These are phyloP conservation scores for Lactarius hatsudake DNA, from an alignment of 768 basidiomycete species.

Conservation along the genomic window DNA sequence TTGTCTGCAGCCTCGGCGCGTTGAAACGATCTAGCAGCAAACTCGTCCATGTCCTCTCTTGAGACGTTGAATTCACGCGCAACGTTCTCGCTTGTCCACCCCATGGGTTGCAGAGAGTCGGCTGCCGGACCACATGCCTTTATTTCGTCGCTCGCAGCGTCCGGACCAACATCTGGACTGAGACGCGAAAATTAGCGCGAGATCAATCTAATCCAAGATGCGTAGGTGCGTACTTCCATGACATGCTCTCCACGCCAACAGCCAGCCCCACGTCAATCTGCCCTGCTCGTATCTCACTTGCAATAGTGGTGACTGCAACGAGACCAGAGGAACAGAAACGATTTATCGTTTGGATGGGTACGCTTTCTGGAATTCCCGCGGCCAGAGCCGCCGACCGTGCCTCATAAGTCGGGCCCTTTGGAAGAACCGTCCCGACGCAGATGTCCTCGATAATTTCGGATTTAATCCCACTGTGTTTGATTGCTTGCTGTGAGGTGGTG, in stretches of 20 bases:
- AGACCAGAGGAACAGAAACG: slow-evolving; percentile 83
- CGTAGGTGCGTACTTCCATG: slow-evolving; percentile 52
- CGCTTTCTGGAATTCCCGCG: slow-evolving; percentile 76
- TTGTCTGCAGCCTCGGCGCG: slow-evolving; percentile 74
- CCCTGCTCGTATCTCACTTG: slow-evolving; percentile 73
- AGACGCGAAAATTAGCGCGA: slow-evolving; percentile 26
- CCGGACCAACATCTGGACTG: slow-evolving; percentile 65
- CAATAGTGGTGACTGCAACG: slow-evolving; percentile 77
- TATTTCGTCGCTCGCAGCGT: slow-evolving; percentile 59
- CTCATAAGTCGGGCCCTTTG: slow-evolving; percentile 62
- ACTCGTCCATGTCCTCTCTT: slow-evolving; percentile 72
- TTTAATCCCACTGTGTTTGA: slow-evolving; percentile 56
- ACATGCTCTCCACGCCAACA: slow-evolving; percentile 87
- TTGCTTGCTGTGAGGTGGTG: slow-evolving; percentile 46
- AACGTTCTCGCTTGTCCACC: slow-evolving; percentile 88
- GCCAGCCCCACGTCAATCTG: slow-evolving; percentile 81
- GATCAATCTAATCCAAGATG: slow-evolving; percentile 28
- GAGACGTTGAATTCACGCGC: slow-evolving; percentile 69
- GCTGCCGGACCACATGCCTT: slow-evolving; percentile 51
- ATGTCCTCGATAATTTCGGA: slow-evolving; percentile 71
- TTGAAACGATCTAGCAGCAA: slow-evolving; percentile 72
- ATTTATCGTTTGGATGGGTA: slow-evolving; percentile 72
- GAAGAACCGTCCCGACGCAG: slow-evolving; percentile 74
- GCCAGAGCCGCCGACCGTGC: slow-evolving; percentile 73
- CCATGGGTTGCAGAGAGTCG: slow-evolving; percentile 74